Conservation (phyloP, 2,329 filamentous ascomycete genomes). For the Cercospora sesami region DNA sequence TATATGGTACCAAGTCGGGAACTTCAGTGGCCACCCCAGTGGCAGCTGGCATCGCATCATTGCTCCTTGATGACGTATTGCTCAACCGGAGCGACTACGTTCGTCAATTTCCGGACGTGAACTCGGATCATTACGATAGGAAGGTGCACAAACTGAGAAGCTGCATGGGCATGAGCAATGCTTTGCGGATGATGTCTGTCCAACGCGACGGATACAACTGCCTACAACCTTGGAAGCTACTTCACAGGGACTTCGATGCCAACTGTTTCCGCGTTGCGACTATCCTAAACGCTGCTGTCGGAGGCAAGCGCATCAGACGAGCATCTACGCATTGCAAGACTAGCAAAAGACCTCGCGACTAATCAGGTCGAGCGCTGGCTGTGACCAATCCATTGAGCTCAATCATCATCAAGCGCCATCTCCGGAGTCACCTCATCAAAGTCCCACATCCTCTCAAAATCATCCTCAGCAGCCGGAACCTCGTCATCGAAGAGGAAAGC, state of each 20-base stretch:
- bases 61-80: neutral
- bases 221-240: neutral
- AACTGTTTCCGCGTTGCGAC: neutral
- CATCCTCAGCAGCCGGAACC: neutral
- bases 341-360: neutral
- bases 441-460: neutral
- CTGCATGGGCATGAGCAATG: constrained; percentile 1
- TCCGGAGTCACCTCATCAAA: neutral
- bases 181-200: neutral
- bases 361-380: neutral
- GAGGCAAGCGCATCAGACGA: neutral
- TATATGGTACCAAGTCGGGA: neutral
- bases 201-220: neutral
- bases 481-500: neutral
- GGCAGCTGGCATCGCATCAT: neutral
- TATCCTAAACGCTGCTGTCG: neutral
- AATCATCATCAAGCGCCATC: neutral
- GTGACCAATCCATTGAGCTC: neutral
- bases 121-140: neutral
- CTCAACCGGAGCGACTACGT: neutral
- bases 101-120: neutral
- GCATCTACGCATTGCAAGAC: neutral
- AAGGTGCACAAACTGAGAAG: neutral
- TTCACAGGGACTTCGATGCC: neutral
- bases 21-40: constrained; percentile 2